A percentile compares a stretch with the other conserved stretches of the same genome.
Evolutionary conservation across 1,284 basidiomycete species (phyloP).

Genomic region (Spongispora temasekensis): DNA sequence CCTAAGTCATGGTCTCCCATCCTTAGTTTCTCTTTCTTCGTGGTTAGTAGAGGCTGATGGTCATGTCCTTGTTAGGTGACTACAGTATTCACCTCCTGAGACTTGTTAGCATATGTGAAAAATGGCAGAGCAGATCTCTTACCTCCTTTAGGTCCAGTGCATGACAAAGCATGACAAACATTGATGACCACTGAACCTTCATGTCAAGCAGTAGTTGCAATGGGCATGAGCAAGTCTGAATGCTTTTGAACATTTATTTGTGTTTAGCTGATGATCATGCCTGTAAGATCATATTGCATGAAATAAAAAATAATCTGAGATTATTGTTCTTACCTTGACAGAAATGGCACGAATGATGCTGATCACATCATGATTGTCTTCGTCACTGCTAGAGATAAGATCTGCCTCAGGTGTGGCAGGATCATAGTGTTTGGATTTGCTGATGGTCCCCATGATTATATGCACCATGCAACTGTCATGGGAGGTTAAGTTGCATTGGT

Average conservation of each 20-base stretch:
- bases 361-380: not conserved
- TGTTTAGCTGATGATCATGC: not conserved
- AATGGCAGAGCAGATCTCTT: too few species aligned
- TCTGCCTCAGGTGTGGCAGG: not conserved
- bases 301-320: not conserved
- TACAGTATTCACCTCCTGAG: not conserved
- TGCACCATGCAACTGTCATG: not conserved
- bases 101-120: not conserved
- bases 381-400: not conserved
- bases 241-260: not conserved
- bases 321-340: conserved; percentile 2
- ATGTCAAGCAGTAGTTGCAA: not conserved
- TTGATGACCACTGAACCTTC: not conserved
- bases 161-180: not conserved
- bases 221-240: not conserved
- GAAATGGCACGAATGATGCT: not conserved
- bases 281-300: not conserved
- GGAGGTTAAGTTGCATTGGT: not conserved
- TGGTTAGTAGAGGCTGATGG: too few species aligned
- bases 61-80: too few species aligned
- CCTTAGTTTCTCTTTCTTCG: too few species aligned
- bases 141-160: too few species aligned
- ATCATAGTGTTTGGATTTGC: not conserved
- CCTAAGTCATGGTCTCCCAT: too few species aligned
- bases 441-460: not conserved